Evolutionary conservation across 2,329 filamentous ascomycete species (phyloP), one percentile per base, ranked within the genome.

Genomic region (Ophiosphaerella korrae): DNA sequence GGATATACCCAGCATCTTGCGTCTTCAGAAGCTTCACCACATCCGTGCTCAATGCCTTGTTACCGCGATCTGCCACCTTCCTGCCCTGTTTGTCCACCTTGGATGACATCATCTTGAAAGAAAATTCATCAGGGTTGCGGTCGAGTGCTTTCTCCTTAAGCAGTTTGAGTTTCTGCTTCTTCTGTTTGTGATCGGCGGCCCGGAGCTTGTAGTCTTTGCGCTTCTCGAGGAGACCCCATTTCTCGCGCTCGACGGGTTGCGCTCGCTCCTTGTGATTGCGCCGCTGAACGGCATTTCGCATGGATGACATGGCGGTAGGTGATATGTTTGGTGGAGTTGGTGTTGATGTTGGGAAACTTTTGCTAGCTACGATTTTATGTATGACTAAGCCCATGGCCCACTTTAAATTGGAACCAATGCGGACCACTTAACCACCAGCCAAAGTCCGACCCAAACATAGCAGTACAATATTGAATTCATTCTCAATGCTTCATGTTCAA

Each of bases 211-310:
- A 88, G 74, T 88, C 85, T 78, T 97, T 97, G 82, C 94, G 89
- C 78, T 99, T 97, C 75, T 97, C 94, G 55, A 97, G 86, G 18
- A 97, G 84, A 58, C 94, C 94, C 77, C 92, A 91, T 79, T 90
- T 90, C 60, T 87, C 80, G 45, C 94, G 90, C 71, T 92, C 89
- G 57, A 85, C 76, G 35, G 92, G 89, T 74, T 97, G 94, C 32
- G 90, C 89, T 65, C 94, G 88, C 81, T 97, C 94, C 64, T 88
- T 85, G 76, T 97, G 93, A 62, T 91, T 88, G 69, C 91, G 90
- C 75, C 90, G 85, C 64, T 91, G 85, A 54, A 74, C 70, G 60
- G 70, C 69, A 64, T 74, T 74, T 33, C 65, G 64, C 60, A 70
- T 69, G 4, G 66, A 69, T 42, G 67, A 70, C 67, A 70, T 70